Conservation (phyloP, 495 filamentous ascomycete genomes). For the Aspergillus sparsus region DNA sequence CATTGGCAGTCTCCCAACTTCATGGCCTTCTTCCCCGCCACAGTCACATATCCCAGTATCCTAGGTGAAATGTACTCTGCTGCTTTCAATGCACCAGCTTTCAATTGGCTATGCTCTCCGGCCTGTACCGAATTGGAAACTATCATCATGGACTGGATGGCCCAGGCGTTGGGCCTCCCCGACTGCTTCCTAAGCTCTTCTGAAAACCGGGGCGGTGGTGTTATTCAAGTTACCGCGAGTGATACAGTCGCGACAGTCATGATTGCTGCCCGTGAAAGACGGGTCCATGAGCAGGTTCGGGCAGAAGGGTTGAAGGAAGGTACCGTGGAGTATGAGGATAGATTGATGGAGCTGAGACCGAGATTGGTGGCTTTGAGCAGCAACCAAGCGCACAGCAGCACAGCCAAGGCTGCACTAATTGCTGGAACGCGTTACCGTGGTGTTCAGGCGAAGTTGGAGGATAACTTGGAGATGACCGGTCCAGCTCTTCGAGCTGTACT, state of each 20-base stretch:
- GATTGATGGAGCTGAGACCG: constrained; percentile 62
- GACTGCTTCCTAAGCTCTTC: constrained; percentile 74
- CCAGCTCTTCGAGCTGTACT: constrained; percentile 58
- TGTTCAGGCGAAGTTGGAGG: constrained; percentile 59
- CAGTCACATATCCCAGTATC: constrained; percentile 79
- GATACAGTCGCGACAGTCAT: constrained; percentile 86
- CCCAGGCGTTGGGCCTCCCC: constrained; percentile 70
- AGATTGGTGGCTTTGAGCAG: constrained; percentile 80
- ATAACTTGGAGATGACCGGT: constrained; percentile 73
- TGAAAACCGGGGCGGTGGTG: constrained; percentile 75
- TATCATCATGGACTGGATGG: constrained; percentile 90
- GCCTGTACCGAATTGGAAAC: constrained; percentile 97
- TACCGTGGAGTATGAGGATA: constrained; percentile 50
- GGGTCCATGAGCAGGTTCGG: constrained; percentile 57
- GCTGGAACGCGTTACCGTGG: constrained; percentile 76
- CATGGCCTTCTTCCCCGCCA: constrained; percentile 93
- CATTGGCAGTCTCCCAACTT: constrained; percentile 97
- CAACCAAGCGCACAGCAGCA: constrained; percentile 77
- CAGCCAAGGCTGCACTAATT: constrained; percentile 85
- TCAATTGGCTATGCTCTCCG: constrained; percentile 97
- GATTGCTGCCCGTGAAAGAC: constrained; percentile 83
- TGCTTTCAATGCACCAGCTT: constrained; percentile 85
- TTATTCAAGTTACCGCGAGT: constrained; percentile 91
- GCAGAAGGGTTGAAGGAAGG: constrained; percentile 52
- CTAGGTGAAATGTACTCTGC: constrained; percentile 92